Evolutionary conservation across 345 rosid species (phyloP), one percentile per base, ranked within the genome.

Genomic region (Aquilaria malaccensis): DNA sequence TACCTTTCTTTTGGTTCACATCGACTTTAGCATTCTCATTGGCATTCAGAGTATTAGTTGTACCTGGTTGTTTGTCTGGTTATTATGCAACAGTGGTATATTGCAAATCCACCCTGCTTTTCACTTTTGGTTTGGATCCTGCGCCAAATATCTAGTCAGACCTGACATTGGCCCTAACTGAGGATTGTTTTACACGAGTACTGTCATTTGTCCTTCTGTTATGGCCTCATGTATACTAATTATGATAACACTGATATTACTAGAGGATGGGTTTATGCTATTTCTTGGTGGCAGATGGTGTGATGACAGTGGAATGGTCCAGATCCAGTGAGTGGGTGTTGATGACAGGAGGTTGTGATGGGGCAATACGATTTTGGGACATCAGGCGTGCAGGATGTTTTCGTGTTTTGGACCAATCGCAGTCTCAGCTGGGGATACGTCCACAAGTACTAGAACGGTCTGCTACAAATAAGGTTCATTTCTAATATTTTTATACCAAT

Each of bases 361-460:
- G 99, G 64, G 96, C 99, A 14, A 94, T 88, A 77, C 89, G 99
- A 33, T 88, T 90, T 66, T 94, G 97, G 99, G 97, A 90, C 74
- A 94, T 93, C 41, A 83, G 96, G 65, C 94, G 88, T 37, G 94
- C 98, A 52, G 97, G 99, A 59, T 94, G 97, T 65, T 88, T 83
- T 70, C 87, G 64, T 74, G 95, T 90, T 68, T 73, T 94, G 63
- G 89, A 90, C 75, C 99, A 94, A 67, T 84, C 93, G n/a, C 87
- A 66, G 45, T 70, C 96, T 47, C 97, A 94, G 74, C 89, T 90
- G 61, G 97, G 95, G 67, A 75, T 84, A 57, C 85, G 95, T 14
- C 90, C 90, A 51, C 91, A 94, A 30, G 37, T 85, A 65, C 71
- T 75, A 73, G 63, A 80, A 70, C 85, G 65, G 33, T 52, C 82